These are phyloP conservation scores for Chenopodium quinoa DNA, from an alignment of 148 eudicot genomes.

Conservation along the genomic window DNA sequence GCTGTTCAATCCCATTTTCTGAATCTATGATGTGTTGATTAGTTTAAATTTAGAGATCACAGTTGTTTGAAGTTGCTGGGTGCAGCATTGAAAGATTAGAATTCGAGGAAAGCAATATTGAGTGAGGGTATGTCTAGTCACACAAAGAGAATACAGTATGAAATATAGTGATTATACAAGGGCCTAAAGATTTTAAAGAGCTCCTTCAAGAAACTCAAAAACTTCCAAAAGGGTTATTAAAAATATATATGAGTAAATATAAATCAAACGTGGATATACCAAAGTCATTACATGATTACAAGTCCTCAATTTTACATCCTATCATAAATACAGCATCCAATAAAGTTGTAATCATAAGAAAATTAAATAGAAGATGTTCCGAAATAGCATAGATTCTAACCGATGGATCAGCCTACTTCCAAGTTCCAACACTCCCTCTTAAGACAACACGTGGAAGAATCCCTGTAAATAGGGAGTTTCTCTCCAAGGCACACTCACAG, in stretches of 20 bases:
- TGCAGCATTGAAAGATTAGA: background rate
- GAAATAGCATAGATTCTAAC: background rate
- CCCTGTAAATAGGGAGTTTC: background rate
- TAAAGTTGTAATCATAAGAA: background rate
- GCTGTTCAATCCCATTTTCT: background rate
- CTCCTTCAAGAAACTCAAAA: background rate
- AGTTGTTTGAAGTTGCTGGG: background rate
- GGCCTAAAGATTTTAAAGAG: background rate
- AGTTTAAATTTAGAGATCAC: background rate
- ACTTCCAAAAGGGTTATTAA: background rate
- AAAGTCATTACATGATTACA: background rate
- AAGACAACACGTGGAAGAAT: background rate
- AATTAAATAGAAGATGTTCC: no score
- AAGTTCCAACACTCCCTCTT: background rate
- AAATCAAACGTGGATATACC: background rate
- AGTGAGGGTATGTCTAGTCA: background rate
- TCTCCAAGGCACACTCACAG: background rate
- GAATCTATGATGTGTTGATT: background rate
- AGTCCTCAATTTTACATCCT: background rate
- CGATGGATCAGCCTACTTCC: background rate
- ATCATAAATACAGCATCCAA: background rate
- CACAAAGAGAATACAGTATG: background rate
- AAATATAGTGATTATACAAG: background rate
- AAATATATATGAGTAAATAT: background rate
- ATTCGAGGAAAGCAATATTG: background rate